Evolutionary conservation across 805 yeast genomes (phyloP), one percentile per base, ranked within the genome.

Genomic region (Metschnikowia chrysomelidarum): DNA sequence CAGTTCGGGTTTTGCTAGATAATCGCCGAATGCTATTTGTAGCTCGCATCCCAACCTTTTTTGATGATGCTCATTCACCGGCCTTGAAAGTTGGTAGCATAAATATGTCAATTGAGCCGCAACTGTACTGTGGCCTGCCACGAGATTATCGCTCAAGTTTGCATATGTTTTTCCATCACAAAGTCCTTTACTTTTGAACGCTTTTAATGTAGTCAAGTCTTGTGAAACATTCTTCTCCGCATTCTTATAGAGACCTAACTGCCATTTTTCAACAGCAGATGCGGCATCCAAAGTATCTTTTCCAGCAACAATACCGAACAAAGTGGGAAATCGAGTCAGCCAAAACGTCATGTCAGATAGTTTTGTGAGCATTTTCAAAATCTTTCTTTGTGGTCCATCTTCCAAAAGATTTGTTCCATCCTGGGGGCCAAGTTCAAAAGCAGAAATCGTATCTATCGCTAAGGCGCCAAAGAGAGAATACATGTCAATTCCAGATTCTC

Each of bases 41-140:
- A 76, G 49, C 56, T 85, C 93, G 1, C 60, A 38, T 18, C 60
- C 58, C 12, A 85, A 57, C 19, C 50, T 51, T 2, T 51, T 39
- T 52, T 82, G 89, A 41, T 74, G 62, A 12, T 56, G 49, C 4
- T 47, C 40, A 44, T 76, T 61, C 7, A 55, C 54, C 0, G 77
- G 78, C 38, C 75, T 59, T 2, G 85, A 78, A 22, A 81, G 52
- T 50, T 79, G 78, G 60, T 75, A 81, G 13, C 75, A 63, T 32
- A 76, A 56, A 50, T 73, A 82, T 0, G 85, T 64, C 38, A 82
- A 53, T 10, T 17, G 53, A 38, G 26, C 50, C 13, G 46, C 47
- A 6, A 56, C 80, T 4, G 89, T 82, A 49, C 81, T 82, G 53
- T 82, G 88, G 4, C 89, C 89, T 1, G 89, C 89, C 24, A 82